Evolutionary conservation across 164 flowering plant genomes (phyloP), one percentile per base, ranked within the genome.

Genomic region (Euptelea pleiosperma): DNA sequence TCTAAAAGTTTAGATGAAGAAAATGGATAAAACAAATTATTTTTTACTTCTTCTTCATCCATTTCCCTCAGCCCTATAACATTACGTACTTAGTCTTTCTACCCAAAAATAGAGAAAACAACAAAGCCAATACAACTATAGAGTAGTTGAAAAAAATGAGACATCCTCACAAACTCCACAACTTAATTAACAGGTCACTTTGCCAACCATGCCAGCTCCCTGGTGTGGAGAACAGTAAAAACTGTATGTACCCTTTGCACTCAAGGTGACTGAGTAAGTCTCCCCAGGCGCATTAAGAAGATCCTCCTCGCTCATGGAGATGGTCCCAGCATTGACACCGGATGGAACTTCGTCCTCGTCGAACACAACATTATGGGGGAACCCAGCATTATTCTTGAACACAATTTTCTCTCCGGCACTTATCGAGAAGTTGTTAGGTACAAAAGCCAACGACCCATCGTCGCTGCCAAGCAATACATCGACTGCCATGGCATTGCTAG

Each of bases 331-430:
- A 44, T 90, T 83, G 0, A 94, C 96, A 0, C 96, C 99, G 2
- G 84, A 18, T 0, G 96, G 99, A 37, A 94, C 57, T 45, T 67
- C 95, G 15, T 90, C 95, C 70, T 90, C 93, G 57, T 88, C 95
- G 65, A 94, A 90, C 11, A 90, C 76, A 0, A 94, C 76, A 59
- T 94, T 94, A 85, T 90, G 97, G 0, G 97, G 97, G 79, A 87
- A 93, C 14, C 96, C 99, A 1, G 94, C 92, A 60, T 93, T 93
- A 92, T 93, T 93, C 81, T 79, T 88, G 91, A 94, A 94, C 45
- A 61, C 73, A 14, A 94, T 90, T 73, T 81, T 82, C 79, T 90
- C 99, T 0, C 97, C 96, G 0, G 96, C 2, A 88, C 80, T n/a
- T n/a, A n/a, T n/a, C 0, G 67, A 24, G 74, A 90, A 77, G 18